Base-by-base conservation (phyloP, 78 protist genomes). In the Anaeramoeba ignava region DNA sequence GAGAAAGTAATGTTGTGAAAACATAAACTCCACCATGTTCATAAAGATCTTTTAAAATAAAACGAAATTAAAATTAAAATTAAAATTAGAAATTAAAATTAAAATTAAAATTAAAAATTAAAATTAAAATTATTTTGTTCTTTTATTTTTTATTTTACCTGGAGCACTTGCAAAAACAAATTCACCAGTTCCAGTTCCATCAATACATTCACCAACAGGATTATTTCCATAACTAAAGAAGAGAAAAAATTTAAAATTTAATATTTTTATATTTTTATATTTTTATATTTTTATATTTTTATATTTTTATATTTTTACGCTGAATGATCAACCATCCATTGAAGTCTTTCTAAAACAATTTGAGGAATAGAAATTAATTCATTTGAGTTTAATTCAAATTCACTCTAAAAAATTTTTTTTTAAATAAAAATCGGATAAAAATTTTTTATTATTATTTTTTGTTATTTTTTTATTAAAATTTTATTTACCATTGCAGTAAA, bases 171-270 rank as follows among this genome's bases (percentile, higher is more conserved):
- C 42, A 38, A 3, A 85, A 36, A 85, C 82, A 27, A 78, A 78
- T 37, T 23, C 1, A 0, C 40, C 68, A 2, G 83, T 37, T n/a
- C n/a, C n/a, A 81, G 3, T 3, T 54, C 81, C 82, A n/a, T 79
- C 82, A 34, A 85, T 82, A 40, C 80, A 39, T 42, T 85, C 87
- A 1, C 87, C 87, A 2, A 85, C 87, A 2, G 87, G 85, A 8
- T 80, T 81, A 2, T 8, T 27, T 17, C 78, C 80, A 2, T 79
- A 2, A 34, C 83, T 81, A 27, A 40, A 2, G n/a, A 12, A 3
- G 78, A 67, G 78, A 67, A 31, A 67, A n/a, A n/a, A n/a, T n/a
- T n/a, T n/a, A n/a, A n/a, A n/a, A n/a, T n/a, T n/a, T n/a, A n/a
- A n/a, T n/a, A n/a, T n/a, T n/a, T n/a, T n/a, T n/a, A n/a, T n/a